Conservation (phyloP, 352 stramenopile genomes). For the Lagenidium giganteum region DNA sequence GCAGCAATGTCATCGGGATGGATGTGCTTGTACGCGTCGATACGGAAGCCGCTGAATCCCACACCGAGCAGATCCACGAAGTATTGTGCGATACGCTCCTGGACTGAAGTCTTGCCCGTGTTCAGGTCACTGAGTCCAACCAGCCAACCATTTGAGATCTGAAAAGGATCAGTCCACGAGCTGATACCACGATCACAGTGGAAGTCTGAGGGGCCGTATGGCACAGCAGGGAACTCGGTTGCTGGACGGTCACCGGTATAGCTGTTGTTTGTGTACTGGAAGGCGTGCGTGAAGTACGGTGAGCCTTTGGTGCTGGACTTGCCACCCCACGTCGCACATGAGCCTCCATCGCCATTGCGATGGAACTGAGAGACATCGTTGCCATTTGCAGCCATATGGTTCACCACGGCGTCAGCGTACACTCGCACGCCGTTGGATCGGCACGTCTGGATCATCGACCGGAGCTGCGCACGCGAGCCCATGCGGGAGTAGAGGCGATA, state of each 20-base stretch:
- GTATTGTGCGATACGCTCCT: slow-evolving; percentile 62
- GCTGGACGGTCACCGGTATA: slow-evolving; percentile 38
- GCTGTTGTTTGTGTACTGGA: slow-evolving; percentile 30
- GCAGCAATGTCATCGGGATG: slow-evolving; percentile 33
- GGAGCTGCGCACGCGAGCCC: slow-evolving; percentile 38
- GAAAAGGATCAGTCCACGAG: slow-evolving; percentile 29
- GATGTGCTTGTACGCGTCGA: slow-evolving; percentile 70
- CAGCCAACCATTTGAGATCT: slow-evolving; percentile 38
- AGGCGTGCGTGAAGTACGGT: slow-evolving; percentile 27
- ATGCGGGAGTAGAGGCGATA: slow-evolving; percentile 57
- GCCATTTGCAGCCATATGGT: slow-evolving; percentile 19
- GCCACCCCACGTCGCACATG: slow-evolving; percentile 13
- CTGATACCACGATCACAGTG: slow-evolving; percentile 46
- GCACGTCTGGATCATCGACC: slow-evolving; percentile 63
- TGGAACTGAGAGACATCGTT: slow-evolving; percentile 17
- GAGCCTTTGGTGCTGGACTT: slow-evolving; percentile 17
- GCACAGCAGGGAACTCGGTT: slow-evolving; percentile 55
- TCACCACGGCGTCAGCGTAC: slow-evolving; percentile 31
- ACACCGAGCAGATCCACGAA: slow-evolving; percentile 67
- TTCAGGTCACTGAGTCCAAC: slow-evolving; percentile 43
- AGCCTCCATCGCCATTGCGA: slow-evolving; percentile 5
- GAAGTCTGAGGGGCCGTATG: slow-evolving; percentile 52
- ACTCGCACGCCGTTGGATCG: slow-evolving; percentile 53
- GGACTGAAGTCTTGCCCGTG: slow-evolving; percentile 51
- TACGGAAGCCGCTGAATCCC: slow-evolving; percentile 57